A percentile compares a stretch with the other conserved stretches of the same genome.
phyloP scores from a whole-genome alignment of 495 filamentous ascomycete species.

The Xanthoparmelia taractica region DNA sequence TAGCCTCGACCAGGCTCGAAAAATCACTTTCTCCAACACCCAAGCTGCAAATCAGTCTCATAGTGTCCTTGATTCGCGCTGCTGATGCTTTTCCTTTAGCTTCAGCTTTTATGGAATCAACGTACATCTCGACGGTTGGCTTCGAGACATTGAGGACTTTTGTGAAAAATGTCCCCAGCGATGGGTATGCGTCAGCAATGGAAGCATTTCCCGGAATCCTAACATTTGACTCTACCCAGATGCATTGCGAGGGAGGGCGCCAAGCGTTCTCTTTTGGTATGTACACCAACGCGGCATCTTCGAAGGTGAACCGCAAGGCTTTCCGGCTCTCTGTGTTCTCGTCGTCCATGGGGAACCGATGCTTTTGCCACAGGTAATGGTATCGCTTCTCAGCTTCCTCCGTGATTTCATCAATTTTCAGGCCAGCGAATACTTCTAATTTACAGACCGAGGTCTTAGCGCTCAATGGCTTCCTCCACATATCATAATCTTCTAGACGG shows the following conservation, averaged over 20 bases:
- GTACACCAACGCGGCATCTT: conserved; percentile 2
- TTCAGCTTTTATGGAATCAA: conserved; percentile 4
- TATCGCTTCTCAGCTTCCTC: conserved; percentile 6
- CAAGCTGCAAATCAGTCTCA: conserved; percentile 4
- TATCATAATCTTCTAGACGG: conserved; percentile 5
- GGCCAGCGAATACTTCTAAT: not conserved
- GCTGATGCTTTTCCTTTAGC: conserved; percentile 2
- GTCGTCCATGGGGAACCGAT: not conserved
- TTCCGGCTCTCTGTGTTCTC: conserved; percentile 1
- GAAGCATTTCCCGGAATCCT: conserved; percentile 4
- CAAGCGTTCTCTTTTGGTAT: conserved; percentile 2
- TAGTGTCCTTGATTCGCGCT: conserved; percentile 1
- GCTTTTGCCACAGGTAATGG: conserved; percentile 1
- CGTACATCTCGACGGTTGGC: conserved; percentile 3
- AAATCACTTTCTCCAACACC: conserved; percentile 7
- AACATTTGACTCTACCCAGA: conserved; percentile 1
- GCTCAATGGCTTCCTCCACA: not conserved
- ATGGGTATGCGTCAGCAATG: conserved; percentile 5
- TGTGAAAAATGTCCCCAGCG: not conserved
- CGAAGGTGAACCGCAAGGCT: not conserved
- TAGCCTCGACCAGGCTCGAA: not conserved
- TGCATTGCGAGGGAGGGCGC: conserved; percentile 1
- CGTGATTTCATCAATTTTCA: not conserved
- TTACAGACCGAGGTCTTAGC: not conserved
- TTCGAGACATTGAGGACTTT: not conserved